Conservation (phyloP, 306 rosid genomes). For the Prosopis cineraria region DNA sequence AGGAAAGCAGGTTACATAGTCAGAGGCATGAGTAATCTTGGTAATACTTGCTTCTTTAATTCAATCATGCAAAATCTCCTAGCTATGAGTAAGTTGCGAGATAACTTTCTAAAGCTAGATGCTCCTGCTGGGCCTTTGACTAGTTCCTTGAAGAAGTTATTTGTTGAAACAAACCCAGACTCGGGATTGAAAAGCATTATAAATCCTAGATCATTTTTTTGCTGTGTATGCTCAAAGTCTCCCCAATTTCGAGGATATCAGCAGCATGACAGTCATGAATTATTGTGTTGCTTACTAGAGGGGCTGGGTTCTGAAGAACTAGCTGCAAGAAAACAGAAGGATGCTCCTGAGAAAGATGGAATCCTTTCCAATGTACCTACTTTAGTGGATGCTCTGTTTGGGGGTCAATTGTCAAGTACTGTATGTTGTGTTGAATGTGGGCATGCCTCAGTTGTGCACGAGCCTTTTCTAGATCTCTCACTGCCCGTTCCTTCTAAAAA, state of each 20-base stretch:
- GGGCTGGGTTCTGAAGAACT: constrained; percentile 79
- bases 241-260: constrained; percentile 93
- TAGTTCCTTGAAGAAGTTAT: constrained; percentile 75
- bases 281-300: constrained; percentile 85
- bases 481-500: constrained; percentile 89
- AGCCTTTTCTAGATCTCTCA: constrained; percentile 91
- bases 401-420: constrained; percentile 89
- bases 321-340: constrained; percentile 56
- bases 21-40: constrained; percentile 84
- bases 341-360: constrained; percentile 49
- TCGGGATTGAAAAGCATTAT: constrained; percentile 58
- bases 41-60: constrained; percentile 96
- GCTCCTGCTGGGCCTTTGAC: constrained; percentile 66
- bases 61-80: constrained; percentile 86
- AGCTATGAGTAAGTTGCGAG: constrained; percentile 71
- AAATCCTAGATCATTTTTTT: constrained; percentile 85
- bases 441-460: constrained; percentile 83
- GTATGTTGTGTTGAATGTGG: constrained; percentile 83
- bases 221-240: constrained; percentile 75
- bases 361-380: constrained; percentile 51
- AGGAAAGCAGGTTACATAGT: constrained; percentile 63
- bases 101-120: constrained; percentile 55
- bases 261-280: constrained; percentile 97
- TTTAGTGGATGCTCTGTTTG: constrained; percentile 76
- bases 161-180: constrained; percentile 63